Evolutionary conservation across 345 rosid genomes (phyloP).

Genomic region (Euphorbia peplus): DNA sequence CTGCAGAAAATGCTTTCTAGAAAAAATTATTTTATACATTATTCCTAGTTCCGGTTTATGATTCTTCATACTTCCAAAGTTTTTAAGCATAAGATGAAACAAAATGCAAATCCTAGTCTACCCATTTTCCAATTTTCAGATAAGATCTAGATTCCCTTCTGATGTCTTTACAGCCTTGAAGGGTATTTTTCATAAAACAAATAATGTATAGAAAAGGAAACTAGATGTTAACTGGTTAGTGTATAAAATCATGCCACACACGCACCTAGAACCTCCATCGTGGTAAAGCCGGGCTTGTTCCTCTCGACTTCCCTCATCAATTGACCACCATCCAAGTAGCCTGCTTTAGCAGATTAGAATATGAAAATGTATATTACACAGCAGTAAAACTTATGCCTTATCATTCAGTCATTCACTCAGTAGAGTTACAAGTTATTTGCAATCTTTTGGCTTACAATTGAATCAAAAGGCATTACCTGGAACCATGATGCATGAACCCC

Average conservation of each 20-base stretch:
- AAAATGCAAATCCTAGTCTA: background rate
- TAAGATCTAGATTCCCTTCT: background rate
- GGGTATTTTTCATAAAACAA: background rate
- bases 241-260: slow-evolving; percentile 9
- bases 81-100: background rate
- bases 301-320: slow-evolving; percentile 92
- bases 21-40: background rate
- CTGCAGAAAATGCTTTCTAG: background rate
- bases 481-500: slow-evolving; percentile 92
- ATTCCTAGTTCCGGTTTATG: background rate
- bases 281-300: slow-evolving; percentile 83
- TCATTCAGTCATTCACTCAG: slow-evolving; percentile 6
- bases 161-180: background rate
- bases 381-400: background rate
- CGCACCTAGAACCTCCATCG: slow-evolving; percentile 70
- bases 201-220: background rate
- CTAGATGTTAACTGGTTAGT: background rate
- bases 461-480: slow-evolving; percentile 53
- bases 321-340: slow-evolving; percentile 99
- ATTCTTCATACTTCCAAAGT: background rate
- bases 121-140: background rate
- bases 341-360: slow-evolving; percentile 40
- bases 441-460: background rate
- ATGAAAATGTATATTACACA: background rate
- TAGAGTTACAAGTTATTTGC: background rate